These are phyloP conservation scores for Clavariopsis aquatica DNA, from an alignment of 495 filamentous ascomycete species.

Conservation along the genomic window DNA sequence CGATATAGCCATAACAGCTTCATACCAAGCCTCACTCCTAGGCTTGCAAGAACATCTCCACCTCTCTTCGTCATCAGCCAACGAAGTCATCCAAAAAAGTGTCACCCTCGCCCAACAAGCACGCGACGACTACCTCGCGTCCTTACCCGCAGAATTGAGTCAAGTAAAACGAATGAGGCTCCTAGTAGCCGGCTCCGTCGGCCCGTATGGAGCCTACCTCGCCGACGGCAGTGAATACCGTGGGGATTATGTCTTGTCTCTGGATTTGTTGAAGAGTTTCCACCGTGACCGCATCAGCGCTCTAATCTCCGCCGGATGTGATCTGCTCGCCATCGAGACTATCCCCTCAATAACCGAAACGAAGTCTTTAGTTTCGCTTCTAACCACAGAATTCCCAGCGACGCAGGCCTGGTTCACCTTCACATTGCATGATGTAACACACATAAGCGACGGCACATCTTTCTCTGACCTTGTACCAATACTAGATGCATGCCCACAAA, in stretches of 20 bases:
- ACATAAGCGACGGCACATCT: constrained; percentile 40
- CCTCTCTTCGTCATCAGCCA: constrained; percentile 23
- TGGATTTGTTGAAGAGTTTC: constrained; percentile 34
- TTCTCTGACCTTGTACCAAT: constrained; percentile 9
- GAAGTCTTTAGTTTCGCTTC: constrained; percentile 31
- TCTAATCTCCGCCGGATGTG: constrained; percentile 39
- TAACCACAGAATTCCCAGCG: constrained; percentile 36
- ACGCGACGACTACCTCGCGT: constrained; percentile 21
- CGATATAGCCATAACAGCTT: constrained; percentile 43
- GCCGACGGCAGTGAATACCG: constrained; percentile 44
- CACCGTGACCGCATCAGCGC: constrained; percentile 40
- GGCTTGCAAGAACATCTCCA: constrained; percentile 37
- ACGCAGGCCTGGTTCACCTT: constrained; percentile 38
- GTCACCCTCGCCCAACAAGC: constrained; percentile 40
- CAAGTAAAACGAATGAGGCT: constrained; percentile 9
- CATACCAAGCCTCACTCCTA: constrained; percentile 42
- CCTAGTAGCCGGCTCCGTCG: constrained; percentile 42
- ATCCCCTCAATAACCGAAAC: constrained; percentile 39
- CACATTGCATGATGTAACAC: constrained; percentile 32
- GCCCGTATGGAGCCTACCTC: constrained; percentile 45
- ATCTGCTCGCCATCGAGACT: constrained; percentile 44
- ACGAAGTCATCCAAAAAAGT: constrained; percentile 38
- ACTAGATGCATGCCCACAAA: constrained; percentile 15
- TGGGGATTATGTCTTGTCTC: constrained; percentile 37
- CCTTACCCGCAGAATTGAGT: not conserved